Evolutionary conservation across 208 protist species (phyloP).

Genomic region (Porcisia hertigi): DNA sequence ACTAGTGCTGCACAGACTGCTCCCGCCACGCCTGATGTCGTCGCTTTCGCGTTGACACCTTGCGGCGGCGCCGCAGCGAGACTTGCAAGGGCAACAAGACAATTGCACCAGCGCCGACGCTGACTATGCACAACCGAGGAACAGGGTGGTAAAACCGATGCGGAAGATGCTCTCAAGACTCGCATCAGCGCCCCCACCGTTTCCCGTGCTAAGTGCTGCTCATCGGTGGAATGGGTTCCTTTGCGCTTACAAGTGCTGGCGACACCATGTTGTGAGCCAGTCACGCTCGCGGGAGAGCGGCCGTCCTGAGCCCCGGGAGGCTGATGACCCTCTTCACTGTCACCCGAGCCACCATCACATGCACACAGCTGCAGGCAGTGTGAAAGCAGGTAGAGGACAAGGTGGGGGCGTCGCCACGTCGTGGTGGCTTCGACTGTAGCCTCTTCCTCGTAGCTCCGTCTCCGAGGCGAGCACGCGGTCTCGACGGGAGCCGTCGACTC

Average conservation of each 20-base stretch:
- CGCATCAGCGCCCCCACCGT: slow-evolving; percentile 18
- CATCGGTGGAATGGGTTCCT: neutral
- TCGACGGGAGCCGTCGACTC: neutral
- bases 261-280: neutral
- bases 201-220: slow-evolving; percentile 20
- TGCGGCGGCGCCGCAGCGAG: neutral
- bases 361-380: slow-evolving; percentile 26
- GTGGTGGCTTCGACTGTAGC: neutral
- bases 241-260: neutral
- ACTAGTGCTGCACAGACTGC: slow-evolving; percentile 26
- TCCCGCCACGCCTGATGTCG: slow-evolving; percentile 7
- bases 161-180: slow-evolving; percentile 10
- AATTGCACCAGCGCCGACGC: slow-evolving; percentile 21
- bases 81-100: slow-evolving; percentile 18
- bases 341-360: neutral
- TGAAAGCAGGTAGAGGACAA: slow-evolving; percentile 15
- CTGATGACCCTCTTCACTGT: neutral
- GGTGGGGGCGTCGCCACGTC: slow-evolving; percentile 12
- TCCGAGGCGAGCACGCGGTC: neutral
- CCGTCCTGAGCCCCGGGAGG: neutral
- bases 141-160: neutral
- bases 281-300: neutral
- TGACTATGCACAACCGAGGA: neutral
- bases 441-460: neutral
- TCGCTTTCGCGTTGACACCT: neutral